Evolutionary conservation across 306 rosid species (phyloP).

Genomic region (Cucurbita moschata): DNA sequence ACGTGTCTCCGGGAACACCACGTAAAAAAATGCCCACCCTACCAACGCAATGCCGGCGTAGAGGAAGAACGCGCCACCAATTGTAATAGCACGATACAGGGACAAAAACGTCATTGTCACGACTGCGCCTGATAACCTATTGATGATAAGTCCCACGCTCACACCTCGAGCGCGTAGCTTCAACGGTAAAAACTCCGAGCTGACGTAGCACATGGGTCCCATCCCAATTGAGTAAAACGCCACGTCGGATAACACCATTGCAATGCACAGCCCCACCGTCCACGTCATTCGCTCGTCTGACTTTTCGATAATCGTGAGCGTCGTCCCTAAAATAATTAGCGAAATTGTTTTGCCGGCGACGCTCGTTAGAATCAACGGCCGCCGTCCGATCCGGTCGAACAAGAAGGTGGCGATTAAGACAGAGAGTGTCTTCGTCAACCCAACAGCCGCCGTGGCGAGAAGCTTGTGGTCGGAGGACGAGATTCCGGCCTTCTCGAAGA

Average conservation of each 20-base stretch:
- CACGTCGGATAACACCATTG: constrained; percentile 30
- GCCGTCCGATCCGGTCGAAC: constrained; percentile 51
- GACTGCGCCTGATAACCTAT: constrained; percentile 40
- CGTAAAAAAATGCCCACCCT: constrained; percentile 45
- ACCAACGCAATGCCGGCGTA: constrained; percentile 23
- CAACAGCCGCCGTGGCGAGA: constrained; percentile 62
- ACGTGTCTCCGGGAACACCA: constrained; percentile 56
- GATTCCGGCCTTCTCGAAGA: constrained; percentile 64
- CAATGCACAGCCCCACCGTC: constrained; percentile 38
- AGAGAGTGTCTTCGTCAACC: constrained; percentile 37
- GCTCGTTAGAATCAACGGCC: constrained; percentile 46
- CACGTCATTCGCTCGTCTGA: constrained; percentile 11
- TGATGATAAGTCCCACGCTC: constrained; percentile 42
- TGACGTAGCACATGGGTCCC: constrained; percentile 74
- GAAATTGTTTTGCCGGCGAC: constrained; percentile 42
- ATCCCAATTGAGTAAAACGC: constrained; percentile 63
- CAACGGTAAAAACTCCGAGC: constrained; percentile 61
- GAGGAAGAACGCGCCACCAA: constrained; percentile 68
- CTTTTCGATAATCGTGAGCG: constrained; percentile 30
- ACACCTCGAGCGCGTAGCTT: constrained; percentile 65
- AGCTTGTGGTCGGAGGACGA: not conserved
- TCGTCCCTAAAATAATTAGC: constrained; percentile 13
- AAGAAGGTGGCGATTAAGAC: constrained; percentile 50
- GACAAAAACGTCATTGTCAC: constrained; percentile 67
- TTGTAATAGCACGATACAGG: constrained; percentile 23